phyloP scores from a whole-genome alignment of 495 filamentous ascomycete species.

The Polyplosphaeria fusca region DNA sequence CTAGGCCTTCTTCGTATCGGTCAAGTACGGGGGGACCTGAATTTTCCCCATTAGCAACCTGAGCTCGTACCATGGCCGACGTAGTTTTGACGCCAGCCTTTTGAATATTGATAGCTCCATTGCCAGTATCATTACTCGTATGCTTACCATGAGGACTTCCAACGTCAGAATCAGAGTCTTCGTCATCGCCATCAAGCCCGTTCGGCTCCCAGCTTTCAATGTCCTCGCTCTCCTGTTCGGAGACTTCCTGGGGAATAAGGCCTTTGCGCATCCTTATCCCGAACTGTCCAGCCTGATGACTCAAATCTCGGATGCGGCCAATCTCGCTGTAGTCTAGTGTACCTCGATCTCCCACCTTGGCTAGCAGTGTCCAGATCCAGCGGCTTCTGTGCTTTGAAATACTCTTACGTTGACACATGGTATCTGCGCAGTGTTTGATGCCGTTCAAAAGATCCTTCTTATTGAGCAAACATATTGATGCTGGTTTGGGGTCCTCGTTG shows the following conservation, averaged over 20 bases:
- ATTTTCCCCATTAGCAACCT: too few species aligned
- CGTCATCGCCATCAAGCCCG: not conserved
- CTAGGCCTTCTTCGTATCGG: too few species aligned
- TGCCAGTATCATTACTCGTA: too few species aligned
- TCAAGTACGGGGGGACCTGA: too few species aligned
- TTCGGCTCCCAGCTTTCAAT: not conserved
- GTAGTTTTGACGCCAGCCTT: too few species aligned
- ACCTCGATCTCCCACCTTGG: constrained; percentile 54
- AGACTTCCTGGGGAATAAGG: not conserved
- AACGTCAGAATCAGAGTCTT: not conserved
- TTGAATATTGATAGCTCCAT: too few species aligned
- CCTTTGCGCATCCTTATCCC: constrained; percentile 23
- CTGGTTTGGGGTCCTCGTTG: constrained; percentile 60
- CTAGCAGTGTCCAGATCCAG: constrained; percentile 64
- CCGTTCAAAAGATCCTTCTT: constrained; percentile 57
- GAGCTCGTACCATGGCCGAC: too few species aligned
- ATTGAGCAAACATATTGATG: constrained; percentile 68
- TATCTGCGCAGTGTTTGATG: constrained; percentile 42
- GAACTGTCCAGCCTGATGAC: constrained; percentile 53
- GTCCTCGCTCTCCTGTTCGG: not conserved
- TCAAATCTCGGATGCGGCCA: constrained; percentile 56
- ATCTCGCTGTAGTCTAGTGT: constrained; percentile 58
- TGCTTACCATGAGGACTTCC: too few species aligned
- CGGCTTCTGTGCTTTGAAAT: constrained; percentile 50
- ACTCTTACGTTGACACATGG: constrained; percentile 47